Percentiles rank a stretch among this genome's conserved stretches.
Evolutionary conservation across 805 yeast genomes (phyloP).

Genomic region (Monosporozyma servazzii): DNA sequence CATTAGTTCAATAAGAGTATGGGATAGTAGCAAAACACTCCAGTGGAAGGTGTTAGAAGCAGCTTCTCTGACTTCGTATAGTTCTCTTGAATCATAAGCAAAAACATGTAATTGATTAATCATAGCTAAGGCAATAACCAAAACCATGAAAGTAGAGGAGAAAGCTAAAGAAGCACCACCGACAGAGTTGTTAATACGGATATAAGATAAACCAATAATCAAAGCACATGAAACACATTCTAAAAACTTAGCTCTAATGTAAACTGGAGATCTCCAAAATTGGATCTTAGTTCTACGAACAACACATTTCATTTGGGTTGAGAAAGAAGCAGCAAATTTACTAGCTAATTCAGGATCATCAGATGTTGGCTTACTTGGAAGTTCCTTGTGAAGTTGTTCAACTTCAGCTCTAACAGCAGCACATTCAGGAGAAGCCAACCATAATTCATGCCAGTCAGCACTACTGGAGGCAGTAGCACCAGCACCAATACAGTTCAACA

Average conservation of each 20-base stretch:
- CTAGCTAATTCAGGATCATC: constrained; percentile 32
- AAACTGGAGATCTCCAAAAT: constrained; percentile 56
- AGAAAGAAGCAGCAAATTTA: constrained; percentile 38
- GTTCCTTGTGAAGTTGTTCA: constrained; percentile 42
- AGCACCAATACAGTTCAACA: constrained; percentile 67
- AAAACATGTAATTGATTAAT: constrained; percentile 56
- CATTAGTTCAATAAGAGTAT: constrained; percentile 37
- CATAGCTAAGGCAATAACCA: constrained; percentile 43
- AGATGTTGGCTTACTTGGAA: constrained; percentile 25
- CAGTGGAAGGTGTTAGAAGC: constrained; percentile 65
- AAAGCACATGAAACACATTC: constrained; percentile 46
- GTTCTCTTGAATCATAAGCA: constrained; percentile 48
- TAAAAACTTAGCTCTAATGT: constrained; percentile 46
- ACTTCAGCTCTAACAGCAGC: constrained; percentile 44
- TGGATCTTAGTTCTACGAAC: constrained; percentile 47
- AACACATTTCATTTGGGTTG: constrained; percentile 37
- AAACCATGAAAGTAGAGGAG: constrained; percentile 49
- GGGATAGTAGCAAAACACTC: constrained; percentile 45
- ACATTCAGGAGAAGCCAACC: constrained; percentile 47
- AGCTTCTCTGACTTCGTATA: constrained; percentile 65
- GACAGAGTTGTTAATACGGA: constrained; percentile 45
- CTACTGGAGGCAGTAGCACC: constrained; percentile 59
- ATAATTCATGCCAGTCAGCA: constrained; percentile 55
- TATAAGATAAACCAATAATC: constrained; percentile 63
- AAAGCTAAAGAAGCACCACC: constrained; percentile 62